Conservation (phyloP, 805 yeast genomes). For the Candida pseudofarinosa region DNA sequence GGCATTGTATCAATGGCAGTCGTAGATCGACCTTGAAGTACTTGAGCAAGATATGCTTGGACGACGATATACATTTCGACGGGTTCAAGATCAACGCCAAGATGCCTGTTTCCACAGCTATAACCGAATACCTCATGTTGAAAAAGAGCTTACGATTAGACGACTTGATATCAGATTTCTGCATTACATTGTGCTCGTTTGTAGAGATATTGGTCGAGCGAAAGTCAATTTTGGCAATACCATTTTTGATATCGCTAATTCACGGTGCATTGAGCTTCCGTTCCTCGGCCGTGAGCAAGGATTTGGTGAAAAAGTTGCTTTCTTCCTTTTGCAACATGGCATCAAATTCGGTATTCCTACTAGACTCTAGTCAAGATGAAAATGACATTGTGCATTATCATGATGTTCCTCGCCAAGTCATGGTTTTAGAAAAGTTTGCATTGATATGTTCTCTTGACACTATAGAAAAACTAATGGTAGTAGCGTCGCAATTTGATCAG, state of each 20-base stretch:
- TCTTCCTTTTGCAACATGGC: slow-evolving; percentile 14
- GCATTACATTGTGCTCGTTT: slow-evolving; percentile 16
- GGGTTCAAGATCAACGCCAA: slow-evolving; percentile 20
- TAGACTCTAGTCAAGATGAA: slow-evolving; percentile 24
- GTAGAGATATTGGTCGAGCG: slow-evolving; percentile 26
- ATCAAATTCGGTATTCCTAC: slow-evolving; percentile 17
- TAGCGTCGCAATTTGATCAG: slow-evolving; percentile 22
- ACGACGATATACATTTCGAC: slow-evolving; percentile 13
- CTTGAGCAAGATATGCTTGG: slow-evolving; percentile 29
- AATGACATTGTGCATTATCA: slow-evolving; percentile 25
- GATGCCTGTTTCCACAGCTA: slow-evolving; percentile 29
- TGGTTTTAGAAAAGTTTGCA: slow-evolving; percentile 45
- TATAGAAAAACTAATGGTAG: slow-evolving; percentile 42
- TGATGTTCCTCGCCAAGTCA: slow-evolving; percentile 27
- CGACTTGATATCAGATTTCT: slow-evolving; percentile 41
- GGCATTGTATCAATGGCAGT: slow-evolving; percentile 34
- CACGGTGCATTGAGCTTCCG: slow-evolving; percentile 55
- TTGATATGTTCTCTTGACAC: slow-evolving; percentile 53
- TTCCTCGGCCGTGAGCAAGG: slow-evolving; percentile 53
- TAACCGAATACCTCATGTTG: slow-evolving; percentile 41
- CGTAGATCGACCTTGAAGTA: slow-evolving; percentile 26
- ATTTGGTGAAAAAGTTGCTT: slow-evolving; percentile 21
- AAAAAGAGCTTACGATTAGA: slow-evolving; percentile 49
- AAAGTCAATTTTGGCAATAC: slow-evolving; percentile 41
- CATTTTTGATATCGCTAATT: slow-evolving; percentile 57